These are phyloP conservation scores for Lanmaoa rubissima DNA, from an alignment of 768 basidiomycete genomes.

Conservation along the genomic window DNA sequence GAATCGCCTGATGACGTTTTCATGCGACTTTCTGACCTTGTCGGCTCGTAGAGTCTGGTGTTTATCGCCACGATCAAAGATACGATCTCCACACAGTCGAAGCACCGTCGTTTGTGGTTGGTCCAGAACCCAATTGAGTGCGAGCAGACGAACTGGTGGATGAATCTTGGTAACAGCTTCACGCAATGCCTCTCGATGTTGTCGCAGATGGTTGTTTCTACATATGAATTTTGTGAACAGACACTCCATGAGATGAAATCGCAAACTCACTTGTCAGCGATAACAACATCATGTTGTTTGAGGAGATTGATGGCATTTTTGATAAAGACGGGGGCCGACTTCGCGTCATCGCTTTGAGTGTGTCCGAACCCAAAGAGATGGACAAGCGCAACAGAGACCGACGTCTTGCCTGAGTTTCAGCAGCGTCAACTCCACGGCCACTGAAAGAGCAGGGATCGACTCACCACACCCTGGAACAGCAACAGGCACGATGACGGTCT, in stretches of 20 bases:
- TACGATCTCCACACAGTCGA: constrained; percentile 74
- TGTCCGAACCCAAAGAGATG: constrained; percentile 86
- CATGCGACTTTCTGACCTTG: constrained; percentile 52
- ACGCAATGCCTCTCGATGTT: constrained; percentile 75
- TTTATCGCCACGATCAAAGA: constrained; percentile 71
- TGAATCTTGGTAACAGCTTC: constrained; percentile 43
- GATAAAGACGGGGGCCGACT: constrained; percentile 64
- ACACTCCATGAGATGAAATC: not conserved
- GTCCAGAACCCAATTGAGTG: constrained; percentile 72
- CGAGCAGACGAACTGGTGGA: constrained; percentile 72
- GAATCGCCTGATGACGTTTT: constrained; percentile 82
- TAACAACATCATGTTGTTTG: constrained; percentile 69
- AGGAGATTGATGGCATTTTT: constrained; percentile 68
- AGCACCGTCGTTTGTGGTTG: constrained; percentile 60
- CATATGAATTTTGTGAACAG: constrained; percentile 8
- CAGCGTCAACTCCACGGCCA: not conserved
- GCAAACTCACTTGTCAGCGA: constrained; percentile 80
- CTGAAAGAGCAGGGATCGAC: constrained; percentile 22
- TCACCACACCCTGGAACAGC: constrained; percentile 92
- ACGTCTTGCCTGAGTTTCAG: constrained; percentile 72
- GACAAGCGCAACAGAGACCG: constrained; percentile 73
- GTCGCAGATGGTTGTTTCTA: constrained; percentile 85
- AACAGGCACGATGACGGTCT: constrained; percentile 84
- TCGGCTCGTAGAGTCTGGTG: constrained; percentile 82
- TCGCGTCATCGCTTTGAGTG: constrained; percentile 93